Base-by-base conservation (phyloP, 495 filamentous ascomycete genomes). In the Friedmanniomyces simplex region DNA sequence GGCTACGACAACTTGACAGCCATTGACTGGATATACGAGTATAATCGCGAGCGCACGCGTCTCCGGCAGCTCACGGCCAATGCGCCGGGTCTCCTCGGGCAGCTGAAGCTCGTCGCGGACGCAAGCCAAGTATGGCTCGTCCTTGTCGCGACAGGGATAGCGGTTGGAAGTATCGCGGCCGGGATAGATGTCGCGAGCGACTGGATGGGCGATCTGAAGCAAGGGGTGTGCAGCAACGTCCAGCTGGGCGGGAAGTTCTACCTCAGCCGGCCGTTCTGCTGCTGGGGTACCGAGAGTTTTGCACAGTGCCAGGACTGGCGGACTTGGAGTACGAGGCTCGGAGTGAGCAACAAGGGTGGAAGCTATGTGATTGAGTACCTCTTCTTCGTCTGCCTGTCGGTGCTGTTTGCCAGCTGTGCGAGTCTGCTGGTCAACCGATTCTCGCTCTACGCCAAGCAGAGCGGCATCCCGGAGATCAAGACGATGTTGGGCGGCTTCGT, bases 11-110 rank as follows among this genome's bases (percentile, higher is more conserved):
- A 98, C 73, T 77, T 96, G 66, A 96, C 94, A 14, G 93, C 94
- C 14, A 98, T 98, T 69, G 93, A 98, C 73, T 98, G 93, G 93
- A 97, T 96, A 63, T 97, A 95, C 67, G 93, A 98, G 71, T 95
- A 98, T 68, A 93, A 89, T 22, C 96, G 96, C 70, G 93, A 98
- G 71, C 80, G 93, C 18, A 89, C 95, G 69, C 81, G 93, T 42
- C 79, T 93, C 61, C 79, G 89, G 10, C 74, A 86, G 16, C 75
- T 98, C 11, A 83, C 81, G 51, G 81, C 83, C 1, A 82, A 76
- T 58, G 77, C 85, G 10, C 79, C 82, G 26, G 87, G 89, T 1
- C 54, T 95, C 14, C 58, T 91, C 20, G 89, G 90, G 24, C 82
- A 91, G 66, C 61, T 80, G 28, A 80, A 78, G 48, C 83, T 84